phyloP scores from a whole-genome alignment of 1,284 basidiomycete genomes.

The Sporisorium reilianum region DNA sequence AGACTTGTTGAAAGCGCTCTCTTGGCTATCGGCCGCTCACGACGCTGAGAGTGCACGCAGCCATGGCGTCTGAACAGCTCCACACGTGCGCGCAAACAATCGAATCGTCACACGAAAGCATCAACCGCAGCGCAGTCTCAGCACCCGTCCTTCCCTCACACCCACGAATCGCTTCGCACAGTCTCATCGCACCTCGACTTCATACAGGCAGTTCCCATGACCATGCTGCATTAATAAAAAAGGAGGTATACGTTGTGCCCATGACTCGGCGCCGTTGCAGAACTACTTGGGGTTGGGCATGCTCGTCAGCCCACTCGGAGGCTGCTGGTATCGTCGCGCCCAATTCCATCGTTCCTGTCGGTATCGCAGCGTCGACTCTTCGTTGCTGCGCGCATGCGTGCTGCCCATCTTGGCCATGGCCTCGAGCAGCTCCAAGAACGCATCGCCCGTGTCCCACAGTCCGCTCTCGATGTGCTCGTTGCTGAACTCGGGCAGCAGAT shows the following conservation, averaged over 20 bases:
- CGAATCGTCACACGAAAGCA: background rate
- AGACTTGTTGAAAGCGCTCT: background rate
- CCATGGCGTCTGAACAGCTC: background rate
- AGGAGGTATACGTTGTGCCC: background rate
- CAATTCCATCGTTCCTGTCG: conserved; percentile 50
- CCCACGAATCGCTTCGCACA: background rate
- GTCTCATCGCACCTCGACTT: background rate
- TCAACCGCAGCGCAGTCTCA: no score
- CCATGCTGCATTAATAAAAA: background rate
- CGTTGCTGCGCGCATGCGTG: conserved; percentile 46
- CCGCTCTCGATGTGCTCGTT: conserved; percentile 41
- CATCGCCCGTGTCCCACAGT: conserved; percentile 53
- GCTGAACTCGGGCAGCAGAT: conserved; percentile 36
- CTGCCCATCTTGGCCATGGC: conserved; percentile 56
- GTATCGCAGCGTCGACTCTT: conserved; percentile 43
- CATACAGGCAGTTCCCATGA: background rate
- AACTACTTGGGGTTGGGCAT: conserved; percentile 34
- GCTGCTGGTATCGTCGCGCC: conserved; percentile 43
- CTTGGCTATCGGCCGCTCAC: background rate
- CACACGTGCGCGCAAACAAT: background rate
- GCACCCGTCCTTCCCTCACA: no score
- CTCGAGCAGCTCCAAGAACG: conserved; percentile 47
- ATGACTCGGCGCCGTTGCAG: background rate
- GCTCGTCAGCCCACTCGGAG: conserved; percentile 31
- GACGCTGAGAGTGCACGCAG: background rate